Evolutionary conservation across 169 alveolate genomes (phyloP), one percentile per base, ranked within the genome.

Genomic region (Babesia caballi): DNA sequence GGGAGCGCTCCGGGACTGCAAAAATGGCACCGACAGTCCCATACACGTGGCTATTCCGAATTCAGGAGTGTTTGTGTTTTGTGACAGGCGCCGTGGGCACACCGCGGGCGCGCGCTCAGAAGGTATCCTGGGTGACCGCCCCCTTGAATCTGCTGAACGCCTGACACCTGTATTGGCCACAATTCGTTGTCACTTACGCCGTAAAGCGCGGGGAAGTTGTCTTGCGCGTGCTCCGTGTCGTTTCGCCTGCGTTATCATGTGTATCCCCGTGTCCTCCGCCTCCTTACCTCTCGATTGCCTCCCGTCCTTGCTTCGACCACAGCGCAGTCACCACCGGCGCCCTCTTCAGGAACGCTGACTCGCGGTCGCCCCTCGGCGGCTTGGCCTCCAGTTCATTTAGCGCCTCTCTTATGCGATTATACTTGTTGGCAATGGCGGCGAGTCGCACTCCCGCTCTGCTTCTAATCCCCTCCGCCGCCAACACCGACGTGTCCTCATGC

Each of bases 191-290:
- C 4, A 41, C 58, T 44, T 47, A 63, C 73, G 17, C 30, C 15
- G 15, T 47, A 36, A 47, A 63, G 52, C 36, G 42, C 51, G 32
- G 73, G 73, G 35, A 63, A 47, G 15, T 49, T 63, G 17, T 63
- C 73, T 12, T 28, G 46, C 11, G 4, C 28, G 33, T n/a, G 27
- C 14, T 63, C 51, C 7, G 60, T n/a, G 7, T 49, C 73, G 54
- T 28, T 33, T 19, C 50, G 2, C 58, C 73, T 47, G 52, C 53
- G 58, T 15, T 30, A 30, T 12, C 15, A 8, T 17, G n/a, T n/a
- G n/a, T n/a, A n/a, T n/a, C n/a, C n/a, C n/a, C n/a, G n/a, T n/a
- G n/a, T n/a, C n/a, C n/a, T n/a, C n/a, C n/a, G n/a, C n/a, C n/a
- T n/a, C n/a, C 73, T 23, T 49, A 63, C 73, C 61, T 44, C 15